These are phyloP conservation scores for Hermanozyma aechmeae DNA, from an alignment of 805 yeast genomes.

Conservation along the genomic window DNA sequence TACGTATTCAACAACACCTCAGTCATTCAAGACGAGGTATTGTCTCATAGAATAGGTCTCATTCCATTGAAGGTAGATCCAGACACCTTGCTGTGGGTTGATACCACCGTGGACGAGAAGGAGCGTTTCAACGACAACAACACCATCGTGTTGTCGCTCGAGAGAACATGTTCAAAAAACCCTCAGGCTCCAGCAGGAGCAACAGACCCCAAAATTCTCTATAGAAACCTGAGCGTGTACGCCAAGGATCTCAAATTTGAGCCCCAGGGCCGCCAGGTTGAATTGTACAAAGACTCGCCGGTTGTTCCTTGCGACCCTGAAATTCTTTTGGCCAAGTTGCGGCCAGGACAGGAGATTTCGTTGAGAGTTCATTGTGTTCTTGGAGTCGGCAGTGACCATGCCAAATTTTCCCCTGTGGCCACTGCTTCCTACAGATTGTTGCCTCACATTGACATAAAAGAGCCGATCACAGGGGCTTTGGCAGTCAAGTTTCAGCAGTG, in stretches of 20 bases:
- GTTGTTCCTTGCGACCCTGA: slow-evolving; percentile 81
- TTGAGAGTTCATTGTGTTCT: slow-evolving; percentile 83
- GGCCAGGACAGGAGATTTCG: slow-evolving; percentile 96
- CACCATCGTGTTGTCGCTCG: slow-evolving; percentile 75
- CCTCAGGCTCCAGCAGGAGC: slow-evolving; percentile 72
- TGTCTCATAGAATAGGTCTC: slow-evolving; percentile 91
- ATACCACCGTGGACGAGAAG: slow-evolving; percentile 50
- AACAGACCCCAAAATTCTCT: slow-evolving; percentile 75
- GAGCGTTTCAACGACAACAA: slow-evolving; percentile 75
- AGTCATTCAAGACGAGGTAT: slow-evolving; percentile 93
- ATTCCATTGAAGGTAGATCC: slow-evolving; percentile 89
- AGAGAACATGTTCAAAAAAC: slow-evolving; percentile 76
- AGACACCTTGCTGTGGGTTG: slow-evolving; percentile 79
- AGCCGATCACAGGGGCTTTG: slow-evolving; percentile 66
- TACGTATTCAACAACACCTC: slow-evolving; percentile 91
- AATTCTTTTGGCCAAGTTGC: slow-evolving; percentile 79
- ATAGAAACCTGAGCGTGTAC: slow-evolving; percentile 78
- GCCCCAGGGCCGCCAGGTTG: slow-evolving; percentile 83
- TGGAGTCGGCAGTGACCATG: slow-evolving; percentile 92
- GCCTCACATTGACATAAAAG: slow-evolving; percentile 73
- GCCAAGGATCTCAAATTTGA: slow-evolving; percentile 84
- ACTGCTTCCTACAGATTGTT: slow-evolving; percentile 92
- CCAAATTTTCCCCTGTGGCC: slow-evolving; percentile 94
- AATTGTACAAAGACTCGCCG: slow-evolving; percentile 55
- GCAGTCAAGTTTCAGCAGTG: slow-evolving; percentile 80